Percentiles rank a stretch among this genome's conserved stretches.
phyloP scores from a whole-genome alignment of 179 eudicot genomes.

The Gypsophila paniculata region DNA sequence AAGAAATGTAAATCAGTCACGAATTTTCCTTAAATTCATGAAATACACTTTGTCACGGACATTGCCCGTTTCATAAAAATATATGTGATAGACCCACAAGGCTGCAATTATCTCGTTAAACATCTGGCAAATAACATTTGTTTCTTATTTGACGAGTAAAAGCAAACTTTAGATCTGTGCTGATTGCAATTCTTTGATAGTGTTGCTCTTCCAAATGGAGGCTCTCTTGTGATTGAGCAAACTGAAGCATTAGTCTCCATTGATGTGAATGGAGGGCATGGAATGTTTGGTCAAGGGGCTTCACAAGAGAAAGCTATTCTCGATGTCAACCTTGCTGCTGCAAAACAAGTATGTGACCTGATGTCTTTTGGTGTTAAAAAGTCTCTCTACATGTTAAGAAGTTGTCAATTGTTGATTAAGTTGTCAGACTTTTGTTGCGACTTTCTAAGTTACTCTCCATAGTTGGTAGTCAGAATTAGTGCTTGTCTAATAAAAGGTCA shows the following conservation, averaged over 20 bases:
- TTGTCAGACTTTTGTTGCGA: neutral
- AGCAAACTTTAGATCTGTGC: conserved; percentile 19
- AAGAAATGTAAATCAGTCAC: neutral
- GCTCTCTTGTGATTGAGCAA: conserved; percentile 90
- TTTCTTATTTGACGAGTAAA: conserved; percentile 5
- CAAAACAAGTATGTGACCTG: conserved; percentile 61
- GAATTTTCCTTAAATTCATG: neutral
- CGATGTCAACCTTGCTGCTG: conserved; percentile 93
- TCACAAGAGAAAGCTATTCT: conserved; percentile 89
- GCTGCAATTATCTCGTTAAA: conserved; percentile 2
- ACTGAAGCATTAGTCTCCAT: conserved; percentile 95
- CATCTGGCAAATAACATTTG: conserved; percentile 3
- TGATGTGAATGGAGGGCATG: conserved; percentile 92
- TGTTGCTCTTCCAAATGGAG: conserved; percentile 82
- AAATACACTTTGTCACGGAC: neutral
- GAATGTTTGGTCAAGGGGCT: conserved; percentile 82
- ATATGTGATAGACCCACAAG: neutral
- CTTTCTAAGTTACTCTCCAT: neutral
- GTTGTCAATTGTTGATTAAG: conserved; percentile 7
- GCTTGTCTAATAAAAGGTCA: neutral
- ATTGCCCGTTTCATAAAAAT: neutral
- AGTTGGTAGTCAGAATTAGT: neutral
- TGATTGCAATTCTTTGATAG: conserved; percentile 37
- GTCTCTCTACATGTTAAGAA: conserved; percentile 6
- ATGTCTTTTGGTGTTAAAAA: neutral